Percentiles rank a stretch among this genome's conserved stretches.
These are phyloP conservation scores for Rhypophila decipiens DNA, from an alignment of 495 filamentous ascomycete genomes.

Conservation along the genomic window DNA sequence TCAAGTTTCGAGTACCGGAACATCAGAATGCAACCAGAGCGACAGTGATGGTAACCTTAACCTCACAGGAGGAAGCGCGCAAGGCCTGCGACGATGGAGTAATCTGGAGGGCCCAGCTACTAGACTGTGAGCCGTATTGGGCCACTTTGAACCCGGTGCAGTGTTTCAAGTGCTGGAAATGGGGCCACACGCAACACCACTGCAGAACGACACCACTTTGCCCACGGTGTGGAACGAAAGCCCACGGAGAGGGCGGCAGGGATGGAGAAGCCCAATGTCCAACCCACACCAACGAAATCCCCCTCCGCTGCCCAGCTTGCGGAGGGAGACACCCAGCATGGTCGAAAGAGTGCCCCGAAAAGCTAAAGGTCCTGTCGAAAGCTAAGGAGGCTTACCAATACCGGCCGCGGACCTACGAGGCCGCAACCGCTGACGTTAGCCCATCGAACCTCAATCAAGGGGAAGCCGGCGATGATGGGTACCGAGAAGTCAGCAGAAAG, in stretches of 20 bases:
- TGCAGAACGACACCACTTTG: background rate
- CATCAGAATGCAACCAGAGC: no score
- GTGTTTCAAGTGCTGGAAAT: conserved; percentile 4
- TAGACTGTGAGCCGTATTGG: conserved; percentile 2
- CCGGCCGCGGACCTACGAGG: background rate
- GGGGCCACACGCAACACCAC: background rate
- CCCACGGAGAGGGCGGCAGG: background rate
- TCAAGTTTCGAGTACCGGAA: no score
- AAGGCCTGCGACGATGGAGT: no score
- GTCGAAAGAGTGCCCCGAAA: background rate
- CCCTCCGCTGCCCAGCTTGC: background rate
- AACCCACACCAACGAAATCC: background rate
- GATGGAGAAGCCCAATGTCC: background rate
- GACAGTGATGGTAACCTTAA: no score
- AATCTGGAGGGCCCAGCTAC: conserved; percentile 1
- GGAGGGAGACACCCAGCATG: background rate
- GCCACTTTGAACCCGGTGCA: background rate
- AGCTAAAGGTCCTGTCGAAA: background rate
- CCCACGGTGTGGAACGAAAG: background rate
- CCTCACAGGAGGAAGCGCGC: no score
- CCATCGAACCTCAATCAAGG: background rate
- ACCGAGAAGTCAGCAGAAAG: background rate
- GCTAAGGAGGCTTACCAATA: background rate
- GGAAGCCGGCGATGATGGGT: background rate
- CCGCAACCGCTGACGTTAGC: background rate